Percentiles rank a stretch among this genome's conserved stretches.
These are phyloP conservation scores for Rhodotorula sp. DNA, from an alignment of 1,284 basidiomycete species.

Conservation along the genomic window DNA sequence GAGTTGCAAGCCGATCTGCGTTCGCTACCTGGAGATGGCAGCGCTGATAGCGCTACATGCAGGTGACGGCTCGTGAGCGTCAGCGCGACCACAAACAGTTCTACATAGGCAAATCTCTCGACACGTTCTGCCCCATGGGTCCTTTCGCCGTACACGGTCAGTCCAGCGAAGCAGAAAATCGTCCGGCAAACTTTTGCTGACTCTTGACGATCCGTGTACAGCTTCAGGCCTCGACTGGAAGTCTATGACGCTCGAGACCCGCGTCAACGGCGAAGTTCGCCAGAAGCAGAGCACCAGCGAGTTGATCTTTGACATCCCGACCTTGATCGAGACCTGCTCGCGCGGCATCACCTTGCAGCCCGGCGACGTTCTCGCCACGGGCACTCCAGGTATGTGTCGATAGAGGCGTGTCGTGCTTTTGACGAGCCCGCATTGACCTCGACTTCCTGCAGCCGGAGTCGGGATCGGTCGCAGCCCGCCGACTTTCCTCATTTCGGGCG, in stretches of 20 bases:
- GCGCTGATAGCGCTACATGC: conserved; percentile 7
- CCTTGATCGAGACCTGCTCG: conserved; percentile 47
- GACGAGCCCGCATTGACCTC: too few relatives aligned
- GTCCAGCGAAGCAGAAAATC: background rate
- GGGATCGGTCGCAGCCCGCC: conserved; percentile 43
- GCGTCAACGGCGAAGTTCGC: conserved; percentile 47
- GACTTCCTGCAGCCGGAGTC: conserved; percentile 38
- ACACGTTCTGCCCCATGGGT: conserved; percentile 51
- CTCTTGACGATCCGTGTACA: conserved; percentile 1
- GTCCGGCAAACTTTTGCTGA: background rate
- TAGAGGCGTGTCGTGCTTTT: too few relatives aligned
- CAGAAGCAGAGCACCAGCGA: conserved; percentile 46
- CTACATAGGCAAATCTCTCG: conserved; percentile 49
- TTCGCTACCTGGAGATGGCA: too few relatives aligned
- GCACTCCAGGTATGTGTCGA: conserved; percentile 25
- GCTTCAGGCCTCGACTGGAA: conserved; percentile 41
- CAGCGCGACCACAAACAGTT: conserved; percentile 50
- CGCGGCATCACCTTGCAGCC: conserved; percentile 49
- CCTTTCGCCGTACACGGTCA: conserved; percentile 1
- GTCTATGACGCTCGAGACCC: conserved; percentile 44
- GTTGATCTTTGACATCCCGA: conserved; percentile 50
- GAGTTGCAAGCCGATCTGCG: too few relatives aligned
- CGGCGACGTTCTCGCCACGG: conserved; percentile 39
- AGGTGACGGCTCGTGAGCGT: conserved; percentile 45
- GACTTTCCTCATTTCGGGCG: conserved; percentile 47